Conservation (phyloP, 2,329 filamentous ascomycete species). For the Alternaria dauci region DNA sequence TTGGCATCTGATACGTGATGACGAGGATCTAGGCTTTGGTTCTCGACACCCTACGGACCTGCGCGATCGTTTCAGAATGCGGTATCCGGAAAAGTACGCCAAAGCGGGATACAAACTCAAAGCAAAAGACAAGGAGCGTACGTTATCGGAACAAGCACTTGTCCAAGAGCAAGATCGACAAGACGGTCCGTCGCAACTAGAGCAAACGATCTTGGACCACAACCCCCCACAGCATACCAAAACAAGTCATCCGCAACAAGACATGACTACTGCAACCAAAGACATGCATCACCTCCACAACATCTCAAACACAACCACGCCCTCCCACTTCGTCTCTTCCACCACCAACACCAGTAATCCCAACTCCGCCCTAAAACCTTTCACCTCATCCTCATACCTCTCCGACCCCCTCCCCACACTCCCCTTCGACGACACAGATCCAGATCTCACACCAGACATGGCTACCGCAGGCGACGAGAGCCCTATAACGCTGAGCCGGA, state of each 20-base stretch:
- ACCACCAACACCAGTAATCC: not conserved
- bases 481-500: slow-evolving; percentile 47
- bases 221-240: not conserved
- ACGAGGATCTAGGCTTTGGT: slow-evolving; percentile 60
- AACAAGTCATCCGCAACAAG: not conserved
- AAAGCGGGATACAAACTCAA: slow-evolving; percentile 56
- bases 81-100: slow-evolving; percentile 65
- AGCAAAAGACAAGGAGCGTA: slow-evolving; percentile 38
- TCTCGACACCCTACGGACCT: slow-evolving; percentile 65
- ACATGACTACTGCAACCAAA: not conserved
- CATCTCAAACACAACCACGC: not conserved
- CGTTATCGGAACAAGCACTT: not conserved
- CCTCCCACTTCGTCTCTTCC: not conserved
- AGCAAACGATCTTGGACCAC: not conserved
- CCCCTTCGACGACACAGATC: slow-evolving; percentile 19
- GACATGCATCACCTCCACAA: not conserved
- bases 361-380: slow-evolving; percentile 7
- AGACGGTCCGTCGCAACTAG: not conserved
- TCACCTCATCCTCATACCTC: slow-evolving; percentile 15
- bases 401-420: slow-evolving; percentile 14
- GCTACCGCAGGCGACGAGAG: slow-evolving; percentile 30
- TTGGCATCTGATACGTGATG: slow-evolving; percentile 68
- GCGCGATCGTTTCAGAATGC: slow-evolving; percentile 68
- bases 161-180: not conserved
- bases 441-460: slow-evolving; percentile 26